Conservation (phyloP, 495 filamentous ascomycete species). For the Daldinia grandis region DNA sequence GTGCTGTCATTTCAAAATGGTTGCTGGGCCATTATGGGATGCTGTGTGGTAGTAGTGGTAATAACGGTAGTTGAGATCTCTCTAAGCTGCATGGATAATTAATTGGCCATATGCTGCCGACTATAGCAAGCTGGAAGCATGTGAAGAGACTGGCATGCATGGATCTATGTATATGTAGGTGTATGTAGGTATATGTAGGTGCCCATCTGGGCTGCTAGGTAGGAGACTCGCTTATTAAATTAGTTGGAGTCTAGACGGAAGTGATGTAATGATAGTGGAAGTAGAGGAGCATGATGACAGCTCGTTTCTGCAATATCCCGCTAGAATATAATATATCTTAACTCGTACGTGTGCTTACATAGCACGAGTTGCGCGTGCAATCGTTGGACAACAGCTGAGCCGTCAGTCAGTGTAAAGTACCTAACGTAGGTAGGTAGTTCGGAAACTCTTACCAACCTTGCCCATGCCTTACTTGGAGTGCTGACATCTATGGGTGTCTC, state of each 20-base stretch:
- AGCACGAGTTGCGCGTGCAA: background rate
- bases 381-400: constrained; percentile 4
- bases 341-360: background rate
- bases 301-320: constrained; percentile 24
- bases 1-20: constrained; percentile 27
- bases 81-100: constrained; percentile 23
- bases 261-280: constrained; percentile 36
- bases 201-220: background rate
- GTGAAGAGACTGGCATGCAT: constrained; percentile 38
- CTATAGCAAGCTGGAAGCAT: constrained; percentile 36
- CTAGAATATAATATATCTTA: constrained; percentile 11
- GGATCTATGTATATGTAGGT: constrained; percentile 9
- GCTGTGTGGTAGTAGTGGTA: constrained; percentile 24
- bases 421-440: too few relatives aligned
- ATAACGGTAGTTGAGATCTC: constrained; percentile 35
- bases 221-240: constrained; percentile 35
- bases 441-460: constrained; percentile 24
- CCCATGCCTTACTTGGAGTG: constrained; percentile 23
- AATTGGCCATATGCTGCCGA: constrained; percentile 18
- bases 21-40: background rate
- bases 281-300: constrained; percentile 11
- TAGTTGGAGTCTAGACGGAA: constrained; percentile 28
- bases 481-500: constrained; percentile 18
- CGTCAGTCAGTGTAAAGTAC: constrained; percentile 12
- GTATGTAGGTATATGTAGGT: constrained; percentile 10